Evolutionary conservation across 2,329 filamentous ascomycete genomes (phyloP).

Genomic region (Sporothrix globosa): DNA sequence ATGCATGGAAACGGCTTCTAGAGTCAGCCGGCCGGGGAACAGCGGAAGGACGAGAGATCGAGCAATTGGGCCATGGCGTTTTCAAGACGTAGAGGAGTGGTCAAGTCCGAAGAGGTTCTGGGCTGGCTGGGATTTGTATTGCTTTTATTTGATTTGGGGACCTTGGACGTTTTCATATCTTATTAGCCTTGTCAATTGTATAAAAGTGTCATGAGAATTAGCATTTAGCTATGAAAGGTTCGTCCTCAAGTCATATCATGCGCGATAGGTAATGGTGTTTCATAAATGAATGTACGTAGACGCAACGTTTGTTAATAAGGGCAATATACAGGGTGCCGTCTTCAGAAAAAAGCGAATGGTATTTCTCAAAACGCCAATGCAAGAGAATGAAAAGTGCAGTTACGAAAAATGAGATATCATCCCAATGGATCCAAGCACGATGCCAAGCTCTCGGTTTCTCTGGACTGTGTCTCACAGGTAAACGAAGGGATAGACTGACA

Average conservation of each 20-base stretch:
- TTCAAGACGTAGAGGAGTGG: conserved; percentile 52
- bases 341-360: conserved; percentile 7
- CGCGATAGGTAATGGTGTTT: not conserved
- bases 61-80: conserved; percentile 68
- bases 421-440: not conserved
- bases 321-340: not conserved
- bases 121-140: too few species aligned
- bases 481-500: not conserved
- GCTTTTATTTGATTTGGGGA: not conserved
- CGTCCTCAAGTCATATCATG: not conserved
- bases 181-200: not conserved
- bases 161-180: not conserved
- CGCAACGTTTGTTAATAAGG: not conserved
- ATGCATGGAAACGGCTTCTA: conserved; percentile 72
- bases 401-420: conserved; percentile 1
- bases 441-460: not conserved
- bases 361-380: conserved; percentile 19
- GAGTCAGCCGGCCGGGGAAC: conserved; percentile 72
- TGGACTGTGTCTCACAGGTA: not conserved
- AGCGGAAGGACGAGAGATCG: conserved; percentile 74
- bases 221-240: not conserved
- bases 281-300: not conserved
- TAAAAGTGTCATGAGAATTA: not conserved
- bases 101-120: not conserved
- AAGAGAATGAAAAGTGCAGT: not conserved